Evolutionary conservation across 2,329 filamentous ascomycete genomes (phyloP).

Genomic region (Ascosphaera apis): DNA sequence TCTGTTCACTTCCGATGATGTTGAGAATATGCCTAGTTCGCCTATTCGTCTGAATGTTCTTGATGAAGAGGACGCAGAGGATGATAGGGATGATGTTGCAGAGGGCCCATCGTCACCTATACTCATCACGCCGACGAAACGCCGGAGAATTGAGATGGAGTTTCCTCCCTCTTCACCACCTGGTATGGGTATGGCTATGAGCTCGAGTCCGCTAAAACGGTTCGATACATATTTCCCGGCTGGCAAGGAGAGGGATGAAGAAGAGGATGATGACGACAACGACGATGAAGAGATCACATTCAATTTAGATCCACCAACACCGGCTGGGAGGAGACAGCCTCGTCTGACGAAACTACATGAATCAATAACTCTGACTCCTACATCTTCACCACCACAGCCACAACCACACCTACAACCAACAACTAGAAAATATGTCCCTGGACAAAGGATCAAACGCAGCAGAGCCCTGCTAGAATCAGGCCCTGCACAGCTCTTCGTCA

Average conservation of each 20-base stretch:
- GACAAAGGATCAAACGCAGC: not conserved
- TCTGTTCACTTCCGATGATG: not conserved
- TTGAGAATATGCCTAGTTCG: not conserved
- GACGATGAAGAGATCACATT: no score
- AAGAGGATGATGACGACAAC: no score
- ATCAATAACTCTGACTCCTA: not conserved
- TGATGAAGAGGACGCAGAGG: not conserved
- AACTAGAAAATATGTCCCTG: no score
- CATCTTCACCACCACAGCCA: not conserved
- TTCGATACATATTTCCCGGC: not conserved
- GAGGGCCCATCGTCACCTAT: not conserved
- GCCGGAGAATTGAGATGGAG: not conserved
- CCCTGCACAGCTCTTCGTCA: not conserved
- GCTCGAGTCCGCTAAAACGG: not conserved
- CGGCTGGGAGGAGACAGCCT: not conserved
- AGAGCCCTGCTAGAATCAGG: not conserved
- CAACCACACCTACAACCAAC: not conserved
- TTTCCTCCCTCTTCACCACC: not conserved
- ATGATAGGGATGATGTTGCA: not conserved
- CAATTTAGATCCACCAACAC: not conserved
- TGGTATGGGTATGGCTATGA: not conserved
- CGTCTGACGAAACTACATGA: not conserved
- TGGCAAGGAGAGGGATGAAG: not conserved
- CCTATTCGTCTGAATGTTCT: not conserved
- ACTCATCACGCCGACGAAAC: not conserved